Percentiles rank a stretch among this genome's conserved stretches.
These are phyloP conservation scores for Colletotrichum siamense DNA, from an alignment of 2,329 filamentous ascomycete genomes.

Conservation along the genomic window DNA sequence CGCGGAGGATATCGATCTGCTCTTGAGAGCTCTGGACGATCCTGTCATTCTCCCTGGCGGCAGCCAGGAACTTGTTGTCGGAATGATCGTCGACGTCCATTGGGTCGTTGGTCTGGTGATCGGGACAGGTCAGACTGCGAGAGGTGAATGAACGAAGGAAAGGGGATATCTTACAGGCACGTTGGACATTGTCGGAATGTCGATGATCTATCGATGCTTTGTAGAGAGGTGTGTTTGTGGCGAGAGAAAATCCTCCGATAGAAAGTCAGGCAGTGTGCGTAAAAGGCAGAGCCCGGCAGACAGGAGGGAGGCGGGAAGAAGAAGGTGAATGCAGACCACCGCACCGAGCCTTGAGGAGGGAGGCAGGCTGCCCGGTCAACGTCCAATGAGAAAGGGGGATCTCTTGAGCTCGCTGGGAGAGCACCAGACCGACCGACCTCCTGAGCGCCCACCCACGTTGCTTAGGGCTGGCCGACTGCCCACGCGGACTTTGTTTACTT, in stretches of 20 bases:
- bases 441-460: neutral
- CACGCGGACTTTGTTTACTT: neutral
- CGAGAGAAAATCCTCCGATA: no score
- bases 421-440: neutral
- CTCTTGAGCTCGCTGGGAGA: neutral
- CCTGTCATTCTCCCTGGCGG: neutral
- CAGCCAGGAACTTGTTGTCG: neutral
- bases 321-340: neutral
- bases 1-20: neutral
- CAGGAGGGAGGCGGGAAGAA: neutral
- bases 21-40: rapidly evolving
- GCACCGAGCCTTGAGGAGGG: neutral
- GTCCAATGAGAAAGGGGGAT: neutral
- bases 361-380: neutral
- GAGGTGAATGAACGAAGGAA: neutral
- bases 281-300: no score
- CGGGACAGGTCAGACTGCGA: neutral
- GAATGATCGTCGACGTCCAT: no score
- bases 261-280: no score
- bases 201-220: no score
- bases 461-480: neutral
- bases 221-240: no score
- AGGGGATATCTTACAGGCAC: neutral
- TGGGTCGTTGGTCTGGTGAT: neutral
- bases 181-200: neutral